Conservation (phyloP, 768 basidiomycete species). For the Coprinopsis marcescibilis region DNA sequence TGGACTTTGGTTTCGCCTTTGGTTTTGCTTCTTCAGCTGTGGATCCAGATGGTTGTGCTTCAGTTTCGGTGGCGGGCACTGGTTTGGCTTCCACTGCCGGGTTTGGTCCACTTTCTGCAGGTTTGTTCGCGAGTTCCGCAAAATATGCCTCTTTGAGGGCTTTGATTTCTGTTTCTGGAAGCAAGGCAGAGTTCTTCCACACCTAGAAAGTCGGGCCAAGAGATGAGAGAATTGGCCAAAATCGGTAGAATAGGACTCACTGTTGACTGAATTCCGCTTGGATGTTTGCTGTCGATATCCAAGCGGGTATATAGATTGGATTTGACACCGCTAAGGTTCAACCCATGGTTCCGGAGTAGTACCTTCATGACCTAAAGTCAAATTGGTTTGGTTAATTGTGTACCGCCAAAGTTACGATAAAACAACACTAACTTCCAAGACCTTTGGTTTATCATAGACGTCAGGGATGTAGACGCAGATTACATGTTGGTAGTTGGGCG, state of each 20-base stretch:
- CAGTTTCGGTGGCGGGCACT: constrained; percentile 4
- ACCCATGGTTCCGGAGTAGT: constrained; percentile 58
- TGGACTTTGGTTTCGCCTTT: constrained; percentile 39
- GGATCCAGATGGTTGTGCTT: constrained; percentile 9
- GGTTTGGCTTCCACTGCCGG: not conserved
- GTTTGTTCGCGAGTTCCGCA: constrained; percentile 34
- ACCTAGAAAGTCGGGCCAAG: constrained; percentile 34
- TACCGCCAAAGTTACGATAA: not conserved
- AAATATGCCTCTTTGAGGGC: constrained; percentile 62
- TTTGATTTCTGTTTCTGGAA: constrained; percentile 59
- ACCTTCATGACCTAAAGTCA: constrained; percentile 58
- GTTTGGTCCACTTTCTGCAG: constrained; percentile 12
- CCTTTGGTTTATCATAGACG: constrained; percentile 58
- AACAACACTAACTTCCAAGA: constrained; percentile 40
- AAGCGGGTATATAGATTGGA: constrained; percentile 56
- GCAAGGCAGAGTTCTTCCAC: constrained; percentile 59
- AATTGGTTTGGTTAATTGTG: constrained; percentile 1
- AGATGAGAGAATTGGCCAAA: not conserved
- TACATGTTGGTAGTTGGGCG: constrained; percentile 50
- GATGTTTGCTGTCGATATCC: constrained; percentile 74
- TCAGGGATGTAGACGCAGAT: constrained; percentile 70
- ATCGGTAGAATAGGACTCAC: constrained; percentile 29
- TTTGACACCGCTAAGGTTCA: constrained; percentile 64
- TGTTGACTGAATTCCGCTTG: constrained; percentile 67
- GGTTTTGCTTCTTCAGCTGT: constrained; percentile 14